A percentile compares a stretch with the other conserved stretches of the same genome.
Evolutionary conservation across 495 filamentous ascomycete species (phyloP).

Genomic region (Sordaria brevicollis): DNA sequence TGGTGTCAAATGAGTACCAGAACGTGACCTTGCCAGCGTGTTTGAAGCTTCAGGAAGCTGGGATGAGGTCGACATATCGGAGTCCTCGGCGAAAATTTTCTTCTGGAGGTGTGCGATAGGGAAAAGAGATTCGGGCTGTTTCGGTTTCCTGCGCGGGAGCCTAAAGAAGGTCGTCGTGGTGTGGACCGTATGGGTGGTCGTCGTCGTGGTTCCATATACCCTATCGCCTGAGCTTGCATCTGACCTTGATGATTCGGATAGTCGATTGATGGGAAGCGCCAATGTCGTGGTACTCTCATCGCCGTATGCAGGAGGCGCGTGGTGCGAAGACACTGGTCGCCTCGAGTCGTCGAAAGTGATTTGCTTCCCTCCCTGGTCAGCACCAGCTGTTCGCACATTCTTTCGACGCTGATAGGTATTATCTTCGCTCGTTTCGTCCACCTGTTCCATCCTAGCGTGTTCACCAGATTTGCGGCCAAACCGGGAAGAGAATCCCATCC

Average conservation of each 20-base stretch:
- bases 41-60: slow-evolving; percentile 12
- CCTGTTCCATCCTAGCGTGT: slow-evolving; percentile 25
- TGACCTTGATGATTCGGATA: slow-evolving; percentile 88
- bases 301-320: slow-evolving; percentile 48
- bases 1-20: slow-evolving; percentile 22
- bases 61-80: slow-evolving; percentile 20
- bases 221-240: slow-evolving; percentile 78
- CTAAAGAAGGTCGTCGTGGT: slow-evolving; percentile 68
- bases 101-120: slow-evolving; percentile 62
- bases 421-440: slow-evolving; percentile 12
- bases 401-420: not conserved
- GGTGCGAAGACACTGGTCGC: slow-evolving; percentile 41
- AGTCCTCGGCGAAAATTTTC: slow-evolving; percentile 38
- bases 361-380: slow-evolving; percentile 29
- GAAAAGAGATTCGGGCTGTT: slow-evolving; percentile 76
- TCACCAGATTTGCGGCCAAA: slow-evolving; percentile 33
- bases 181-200: slow-evolving; percentile 48
- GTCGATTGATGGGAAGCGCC: slow-evolving; percentile 55
- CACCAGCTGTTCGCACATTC: not conserved
- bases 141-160: slow-evolving; percentile 64
- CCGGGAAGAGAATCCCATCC: slow-evolving; percentile 36
- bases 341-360: slow-evolving; percentile 60
- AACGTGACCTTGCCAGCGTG: slow-evolving; percentile 7
- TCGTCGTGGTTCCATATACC: slow-evolving; percentile 51
- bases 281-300: slow-evolving; percentile 59